A percentile compares a stretch with the other conserved stretches of the same genome.
Evolutionary conservation across 768 basidiomycete genomes (phyloP).

Genomic region (Tylopilus balloui): DNA sequence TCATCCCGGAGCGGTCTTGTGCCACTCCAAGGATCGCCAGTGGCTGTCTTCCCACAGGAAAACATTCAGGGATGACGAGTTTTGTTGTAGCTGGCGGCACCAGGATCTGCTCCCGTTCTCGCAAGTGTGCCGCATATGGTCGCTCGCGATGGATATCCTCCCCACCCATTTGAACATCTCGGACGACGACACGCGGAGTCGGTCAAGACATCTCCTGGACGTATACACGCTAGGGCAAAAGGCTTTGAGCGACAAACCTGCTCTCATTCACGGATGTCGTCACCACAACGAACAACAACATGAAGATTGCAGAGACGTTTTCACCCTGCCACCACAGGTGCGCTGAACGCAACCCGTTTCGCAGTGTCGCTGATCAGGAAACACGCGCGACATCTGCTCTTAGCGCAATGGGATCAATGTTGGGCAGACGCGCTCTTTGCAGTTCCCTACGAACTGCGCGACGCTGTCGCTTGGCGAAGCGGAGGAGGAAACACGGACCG

Average conservation of each 20-base stretch:
- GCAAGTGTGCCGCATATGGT: conserved; percentile 22
- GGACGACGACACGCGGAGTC: conserved; percentile 1
- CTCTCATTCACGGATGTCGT: conserved; percentile 7
- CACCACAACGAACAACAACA: conserved; percentile 15
- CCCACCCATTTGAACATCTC: conserved; percentile 14
- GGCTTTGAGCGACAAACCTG: conserved; percentile 13
- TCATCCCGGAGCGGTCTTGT: too few relatives aligned
- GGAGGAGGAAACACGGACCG: background rate
- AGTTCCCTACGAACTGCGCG: conserved; percentile 8
- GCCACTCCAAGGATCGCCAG: conserved; percentile 1
- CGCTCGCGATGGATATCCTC: conserved; percentile 22
- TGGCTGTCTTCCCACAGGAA: conserved; percentile 18
- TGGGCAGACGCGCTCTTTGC: conserved; percentile 11
- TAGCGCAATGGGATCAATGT: conserved; percentile 9
- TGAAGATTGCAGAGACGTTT: conserved; percentile 2
- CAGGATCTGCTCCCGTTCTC: conserved; percentile 23
- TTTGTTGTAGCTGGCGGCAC: conserved; percentile 17
- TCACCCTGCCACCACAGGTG: background rate
- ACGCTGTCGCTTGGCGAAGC: conserved; percentile 13
- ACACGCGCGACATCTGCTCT: conserved; percentile 12
- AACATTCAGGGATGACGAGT: conserved; percentile 17
- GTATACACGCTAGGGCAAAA: conserved; percentile 16
- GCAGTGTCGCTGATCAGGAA: conserved; percentile 18
- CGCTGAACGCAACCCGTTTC: conserved; percentile 3
- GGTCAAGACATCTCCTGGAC: conserved; percentile 5